A percentile compares a stretch with the other conserved stretches of the same genome.
phyloP scores from a whole-genome alignment of 805 yeast species.

The Hanseniaspora valbyensis region DNA sequence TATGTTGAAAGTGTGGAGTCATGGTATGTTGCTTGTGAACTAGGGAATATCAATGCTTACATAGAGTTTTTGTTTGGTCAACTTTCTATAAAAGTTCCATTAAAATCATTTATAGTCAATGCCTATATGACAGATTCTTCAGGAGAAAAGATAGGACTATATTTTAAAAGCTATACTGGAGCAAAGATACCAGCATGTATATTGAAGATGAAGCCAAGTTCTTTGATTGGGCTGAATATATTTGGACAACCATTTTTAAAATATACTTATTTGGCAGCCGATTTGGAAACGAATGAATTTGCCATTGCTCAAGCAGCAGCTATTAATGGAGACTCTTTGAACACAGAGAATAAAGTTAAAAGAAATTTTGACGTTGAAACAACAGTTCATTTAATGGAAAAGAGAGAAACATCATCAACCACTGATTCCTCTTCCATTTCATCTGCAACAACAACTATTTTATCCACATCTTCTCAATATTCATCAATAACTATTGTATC shows the following conservation, averaged over 20 bases:
- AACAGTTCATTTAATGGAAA: not conserved
- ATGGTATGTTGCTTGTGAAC: constrained; percentile 56
- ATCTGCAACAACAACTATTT: not conserved
- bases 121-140: constrained; percentile 24
- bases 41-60: constrained; percentile 38
- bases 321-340: constrained; percentile 16
- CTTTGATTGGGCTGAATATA: constrained; percentile 37
- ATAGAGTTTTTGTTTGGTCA: constrained; percentile 45
- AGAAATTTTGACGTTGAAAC: constrained; percentile 6
- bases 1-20: constrained; percentile 36
- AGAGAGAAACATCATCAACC: too few species aligned
- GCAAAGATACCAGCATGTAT: constrained; percentile 39
- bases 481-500: too few species aligned
- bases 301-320: constrained; percentile 45
- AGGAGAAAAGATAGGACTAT: constrained; percentile 30
- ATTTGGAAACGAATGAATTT: constrained; percentile 42
- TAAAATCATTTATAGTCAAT: constrained; percentile 36
- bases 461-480: too few species aligned
- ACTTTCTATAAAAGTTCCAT: constrained; percentile 39
- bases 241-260: constrained; percentile 51
- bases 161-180: constrained; percentile 39
- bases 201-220: constrained; percentile 41
- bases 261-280: constrained; percentile 49
- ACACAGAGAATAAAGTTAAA: not conserved
- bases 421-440: constrained; percentile 12